phyloP scores from a whole-genome alignment of 2,329 filamentous ascomycete species.

The Mycocentrospora acerina region DNA sequence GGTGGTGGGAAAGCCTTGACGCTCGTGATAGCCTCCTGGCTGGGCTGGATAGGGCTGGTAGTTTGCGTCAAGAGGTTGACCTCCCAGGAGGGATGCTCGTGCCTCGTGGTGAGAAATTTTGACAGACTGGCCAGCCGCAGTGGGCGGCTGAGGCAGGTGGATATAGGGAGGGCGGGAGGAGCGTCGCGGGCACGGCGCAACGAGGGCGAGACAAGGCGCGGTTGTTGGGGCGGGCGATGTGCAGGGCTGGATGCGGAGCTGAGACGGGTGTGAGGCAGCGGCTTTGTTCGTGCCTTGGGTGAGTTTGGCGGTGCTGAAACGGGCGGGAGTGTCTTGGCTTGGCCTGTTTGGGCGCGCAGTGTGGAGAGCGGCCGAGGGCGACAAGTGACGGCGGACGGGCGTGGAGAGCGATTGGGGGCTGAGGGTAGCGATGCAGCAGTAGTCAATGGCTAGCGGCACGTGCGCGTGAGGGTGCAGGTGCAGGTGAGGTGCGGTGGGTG shows the following conservation, averaged over 20 bases:
- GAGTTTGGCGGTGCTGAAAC: slow-evolving; percentile 26
- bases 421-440: no score
- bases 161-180: slow-evolving; percentile 18
- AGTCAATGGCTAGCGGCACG: no score
- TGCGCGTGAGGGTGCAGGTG: no score
- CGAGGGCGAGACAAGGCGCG: slow-evolving; percentile 12
- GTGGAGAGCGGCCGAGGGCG: slow-evolving; percentile 1
- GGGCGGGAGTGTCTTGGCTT: background rate
- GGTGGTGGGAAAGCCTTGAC: slow-evolving; percentile 45
- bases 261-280: slow-evolving; percentile 34
- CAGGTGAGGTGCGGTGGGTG: no score
- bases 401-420: no score
- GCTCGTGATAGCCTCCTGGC: slow-evolving; percentile 50
- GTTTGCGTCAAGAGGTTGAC: slow-evolving; percentile 54
- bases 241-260: slow-evolving; percentile 27
- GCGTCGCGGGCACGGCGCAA: slow-evolving; percentile 12
- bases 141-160: slow-evolving; percentile 33
- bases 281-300: slow-evolving; percentile 4
- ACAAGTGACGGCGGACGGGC: background rate
- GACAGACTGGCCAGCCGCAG: slow-evolving; percentile 39
- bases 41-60: slow-evolving; percentile 51
- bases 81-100: slow-evolving; percentile 61
- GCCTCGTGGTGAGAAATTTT: slow-evolving; percentile 61
- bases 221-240: slow-evolving; percentile 13
- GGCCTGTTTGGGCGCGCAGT: slow-evolving; percentile 3